Evolutionary conservation across 306 rosid genomes (phyloP).

Genomic region (Prunus persica): Prunus_persica_NCBIv2 NC_034014.1:15745501-15746000

Average conservation of each 20-base stretch:
- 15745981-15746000: neutral
- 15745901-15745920: slow-evolving; percentile 10
- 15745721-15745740: slow-evolving; percentile 70
- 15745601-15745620: neutral
- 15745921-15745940: neutral
- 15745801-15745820: slow-evolving; percentile 67
- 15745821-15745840: slow-evolving; percentile 52
- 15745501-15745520: slow-evolving; percentile 31
- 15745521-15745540: slow-evolving; percentile 42
- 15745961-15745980: neutral
- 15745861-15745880: slow-evolving; percentile 10
- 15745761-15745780: slow-evolving; percentile 62
- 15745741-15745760: slow-evolving; percentile 67
- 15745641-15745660: slow-evolving; percentile 18
- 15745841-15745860: slow-evolving; percentile 1
- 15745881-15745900: slow-evolving; percentile 3
- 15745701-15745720: slow-evolving; percentile 46
- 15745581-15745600: slow-evolving; percentile 14
- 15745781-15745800: slow-evolving; percentile 74
- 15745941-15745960: neutral
- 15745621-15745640: slow-evolving; percentile 16
- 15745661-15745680: slow-evolving; percentile 46
- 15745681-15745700: slow-evolving; percentile 58
- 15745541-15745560: slow-evolving; percentile 33
- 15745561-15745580: slow-evolving; percentile 67